Evolutionary conservation across 2,329 filamentous ascomycete species (phyloP).

Genomic region (Aureobasidium subglaciale): DNA sequence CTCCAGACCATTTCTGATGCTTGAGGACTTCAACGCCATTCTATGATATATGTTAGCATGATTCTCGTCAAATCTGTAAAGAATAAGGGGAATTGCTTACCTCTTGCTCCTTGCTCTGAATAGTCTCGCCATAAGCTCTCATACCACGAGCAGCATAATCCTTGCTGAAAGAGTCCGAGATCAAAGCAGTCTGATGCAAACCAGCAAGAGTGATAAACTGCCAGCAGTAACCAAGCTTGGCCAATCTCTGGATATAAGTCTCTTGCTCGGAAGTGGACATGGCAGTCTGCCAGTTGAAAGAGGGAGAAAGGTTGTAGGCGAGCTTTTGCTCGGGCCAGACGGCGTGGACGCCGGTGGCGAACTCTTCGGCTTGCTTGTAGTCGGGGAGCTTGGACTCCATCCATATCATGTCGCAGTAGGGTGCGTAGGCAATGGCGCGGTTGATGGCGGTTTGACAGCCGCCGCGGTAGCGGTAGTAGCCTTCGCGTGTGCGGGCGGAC

Average conservation of each 20-base stretch:
- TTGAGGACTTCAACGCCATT: slow-evolving; percentile 87
- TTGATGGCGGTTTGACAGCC: slow-evolving; percentile 88
- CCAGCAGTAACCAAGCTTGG: slow-evolving; percentile 90
- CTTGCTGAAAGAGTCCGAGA: slow-evolving; percentile 79
- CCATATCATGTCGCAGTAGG: slow-evolving; percentile 71
- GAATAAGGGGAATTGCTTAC: slow-evolving; percentile 42
- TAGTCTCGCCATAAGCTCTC: slow-evolving; percentile 92
- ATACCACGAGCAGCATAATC: slow-evolving; percentile 79
- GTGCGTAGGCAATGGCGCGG: slow-evolving; percentile 83
- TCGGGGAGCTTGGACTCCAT: slow-evolving; percentile 99
- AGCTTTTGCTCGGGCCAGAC: slow-evolving; percentile 98
- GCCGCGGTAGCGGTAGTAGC: slow-evolving; percentile 87
- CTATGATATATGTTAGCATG: slow-evolving; percentile 38
- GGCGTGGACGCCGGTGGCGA: slow-evolving; percentile 86
- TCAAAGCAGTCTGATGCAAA: slow-evolving; percentile 89
- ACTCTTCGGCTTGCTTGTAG: slow-evolving; percentile 83
- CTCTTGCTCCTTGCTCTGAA: slow-evolving; percentile 79
- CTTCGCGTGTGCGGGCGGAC: slow-evolving; percentile 82
- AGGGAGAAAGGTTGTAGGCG: slow-evolving; percentile 95
- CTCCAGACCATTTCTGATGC: slow-evolving; percentile 98
- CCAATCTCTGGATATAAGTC: slow-evolving; percentile 91
- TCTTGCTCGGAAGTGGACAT: slow-evolving; percentile 90
- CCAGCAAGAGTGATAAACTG: slow-evolving; percentile 99
- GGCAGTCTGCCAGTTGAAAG: slow-evolving; percentile 99
- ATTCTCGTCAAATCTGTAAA: neutral